These are phyloP conservation scores for Sporobolomyces roseus DNA, from an alignment of 768 basidiomycete genomes.

Conservation along the genomic window DNA sequence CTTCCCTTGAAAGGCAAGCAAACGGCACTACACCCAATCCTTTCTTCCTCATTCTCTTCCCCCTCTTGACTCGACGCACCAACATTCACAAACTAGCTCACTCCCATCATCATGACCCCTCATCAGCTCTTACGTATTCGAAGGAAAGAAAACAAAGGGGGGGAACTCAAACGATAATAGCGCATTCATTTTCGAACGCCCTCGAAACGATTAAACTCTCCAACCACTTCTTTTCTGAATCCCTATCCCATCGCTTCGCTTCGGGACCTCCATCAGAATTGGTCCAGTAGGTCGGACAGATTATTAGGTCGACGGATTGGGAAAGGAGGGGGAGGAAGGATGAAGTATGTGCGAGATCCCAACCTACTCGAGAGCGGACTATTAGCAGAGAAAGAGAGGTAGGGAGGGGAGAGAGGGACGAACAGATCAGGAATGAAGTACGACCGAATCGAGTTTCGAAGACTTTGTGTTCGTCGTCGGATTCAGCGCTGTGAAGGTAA, in stretches of 20 bases:
- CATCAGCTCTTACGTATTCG: too few species aligned
- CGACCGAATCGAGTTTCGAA: slow-evolving; percentile 41
- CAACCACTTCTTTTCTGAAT: slow-evolving; percentile 37
- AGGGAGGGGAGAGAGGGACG: not conserved
- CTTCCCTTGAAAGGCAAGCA: slow-evolving; percentile 36
- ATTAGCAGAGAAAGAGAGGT: not conserved
- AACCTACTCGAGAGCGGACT: slow-evolving; percentile 11
- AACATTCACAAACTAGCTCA: too few species aligned
- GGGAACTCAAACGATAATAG: slow-evolving; percentile 21
- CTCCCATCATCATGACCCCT: too few species aligned
- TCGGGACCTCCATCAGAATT: slow-evolving; percentile 21
- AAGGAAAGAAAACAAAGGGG: not conserved
- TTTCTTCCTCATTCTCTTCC: slow-evolving; percentile 14
- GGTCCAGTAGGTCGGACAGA: slow-evolving; percentile 43
- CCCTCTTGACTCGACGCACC: too few species aligned
- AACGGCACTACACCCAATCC: slow-evolving; percentile 18
- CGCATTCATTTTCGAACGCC: slow-evolving; percentile 42
- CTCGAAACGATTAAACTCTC: slow-evolving; percentile 35
- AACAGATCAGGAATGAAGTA: slow-evolving; percentile 41
- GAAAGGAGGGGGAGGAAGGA: slow-evolving; percentile 17
- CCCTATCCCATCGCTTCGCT: slow-evolving; percentile 25
- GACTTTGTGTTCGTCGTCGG: slow-evolving; percentile 38
- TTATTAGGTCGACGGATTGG: slow-evolving; percentile 12
- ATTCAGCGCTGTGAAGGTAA: slow-evolving; percentile 31
- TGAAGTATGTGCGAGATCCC: slow-evolving; percentile 28